Conservation (phyloP, 164 flowering plant species). For the Piper longum region DNA sequence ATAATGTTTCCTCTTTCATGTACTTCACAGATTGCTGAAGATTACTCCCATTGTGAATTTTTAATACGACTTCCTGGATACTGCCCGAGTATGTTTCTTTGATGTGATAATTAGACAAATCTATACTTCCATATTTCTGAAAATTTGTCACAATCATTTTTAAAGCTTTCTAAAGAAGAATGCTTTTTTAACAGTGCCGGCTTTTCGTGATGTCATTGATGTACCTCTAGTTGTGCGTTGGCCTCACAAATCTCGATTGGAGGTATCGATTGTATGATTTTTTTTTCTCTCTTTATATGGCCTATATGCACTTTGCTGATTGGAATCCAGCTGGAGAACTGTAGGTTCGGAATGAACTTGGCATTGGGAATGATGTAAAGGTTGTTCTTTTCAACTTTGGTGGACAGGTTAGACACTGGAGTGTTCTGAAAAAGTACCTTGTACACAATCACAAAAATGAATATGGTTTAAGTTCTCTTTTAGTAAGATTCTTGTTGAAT, state of each 20-base stretch:
- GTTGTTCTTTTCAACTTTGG: conserved; percentile 87
- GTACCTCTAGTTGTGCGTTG: conserved; percentile 93
- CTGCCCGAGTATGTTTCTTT: conserved; percentile 72
- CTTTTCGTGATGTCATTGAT: conserved; percentile 90
- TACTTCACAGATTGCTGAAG: conserved; percentile 77
- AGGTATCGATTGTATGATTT: conserved; percentile 25
- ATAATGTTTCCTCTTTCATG: no score
- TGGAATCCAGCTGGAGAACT: neutral
- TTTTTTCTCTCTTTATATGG: neutral
- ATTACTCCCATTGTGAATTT: conserved; percentile 90
- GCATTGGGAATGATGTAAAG: conserved; percentile 67
- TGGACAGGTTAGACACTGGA: conserved; percentile 51
- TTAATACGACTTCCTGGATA: conserved; percentile 97
- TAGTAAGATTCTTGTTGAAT: neutral
- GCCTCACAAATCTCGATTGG: conserved; percentile 61
- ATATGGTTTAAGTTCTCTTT: neutral
- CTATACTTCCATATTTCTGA: no score
- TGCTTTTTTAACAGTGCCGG: conserved; percentile 59
- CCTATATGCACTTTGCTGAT: neutral
- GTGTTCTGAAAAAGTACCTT: no score
- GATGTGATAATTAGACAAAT: neutral
- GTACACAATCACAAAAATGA: no score
- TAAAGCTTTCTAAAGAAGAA: neutral
- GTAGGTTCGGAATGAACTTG: conserved; percentile 80
- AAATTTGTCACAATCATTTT: neutral